Base-by-base conservation (phyloP, 2,329 filamentous ascomycete genomes). In the Nothopassalora personata region DNA sequence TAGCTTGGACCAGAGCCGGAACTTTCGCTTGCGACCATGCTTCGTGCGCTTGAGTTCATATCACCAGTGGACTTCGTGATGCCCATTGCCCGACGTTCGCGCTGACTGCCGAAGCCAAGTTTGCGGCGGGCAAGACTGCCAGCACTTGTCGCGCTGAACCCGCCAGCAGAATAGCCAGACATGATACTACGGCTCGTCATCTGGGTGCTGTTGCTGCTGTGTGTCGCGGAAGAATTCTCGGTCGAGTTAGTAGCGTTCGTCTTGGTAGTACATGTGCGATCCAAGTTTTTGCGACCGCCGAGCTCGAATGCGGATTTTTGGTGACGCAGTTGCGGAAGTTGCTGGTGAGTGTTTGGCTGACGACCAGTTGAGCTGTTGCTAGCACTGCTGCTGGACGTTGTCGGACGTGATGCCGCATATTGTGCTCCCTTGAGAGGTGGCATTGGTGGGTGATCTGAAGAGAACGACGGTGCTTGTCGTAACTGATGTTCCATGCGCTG, bases 71-170 rank as follows among this genome's bases (percentile, higher is more conserved):
- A 67, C 47, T 68, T 68, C 5, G 60, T 51, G 13, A 62, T 43
- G 13, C 54, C 67, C 28, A 67, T 59, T 28, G 67, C 62, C 13
- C 68, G 57, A 18, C 65, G 63, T 27, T 67, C 62, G 19, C 65
- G 66, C 45, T 70, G 68, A 57, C 70, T 80, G 74, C 69, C 74
- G 68, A 79, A 53, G 68, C 80, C 71, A 74, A 77, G 71, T 64
- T 87, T 88, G 69, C 89, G 89, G 61, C 92, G 85, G 31, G 91
- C 92, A 64, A 95, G 85, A 75, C 93, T 97, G 56, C 92, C 94
- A 15, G 94, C 94, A 75, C 94, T 97, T 15, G 94, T 97, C 53
- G 91, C 90, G 73, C 93, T 97, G 74, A 97, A 91, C 11, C 84
- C 93, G 53, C 92, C 87, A 0, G 94, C 94, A 55, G 94, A 97